Evolutionary conservation across 2,329 filamentous ascomycete species (phyloP).

Genomic region (Trichoderma guizhouense): DNA sequence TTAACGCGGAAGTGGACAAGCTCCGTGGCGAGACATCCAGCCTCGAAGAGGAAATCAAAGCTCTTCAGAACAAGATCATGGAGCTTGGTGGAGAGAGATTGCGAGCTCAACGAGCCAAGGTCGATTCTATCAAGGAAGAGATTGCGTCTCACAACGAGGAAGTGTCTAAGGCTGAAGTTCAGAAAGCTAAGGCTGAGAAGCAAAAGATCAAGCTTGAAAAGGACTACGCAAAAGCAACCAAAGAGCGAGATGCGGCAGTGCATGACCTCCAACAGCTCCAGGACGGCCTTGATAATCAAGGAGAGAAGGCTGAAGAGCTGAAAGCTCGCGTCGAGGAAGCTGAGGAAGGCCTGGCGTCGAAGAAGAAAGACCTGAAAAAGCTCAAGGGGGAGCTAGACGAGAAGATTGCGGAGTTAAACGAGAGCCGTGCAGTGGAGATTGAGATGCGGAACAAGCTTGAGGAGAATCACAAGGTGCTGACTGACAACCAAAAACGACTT

Average conservation of each 20-base stretch:
- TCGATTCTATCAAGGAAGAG: constrained; percentile 83
- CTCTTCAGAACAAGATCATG: constrained; percentile 96
- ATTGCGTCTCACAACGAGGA: constrained; percentile 77
- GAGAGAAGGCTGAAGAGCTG: constrained; percentile 69
- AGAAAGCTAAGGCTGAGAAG: constrained; percentile 91
- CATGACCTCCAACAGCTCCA: constrained; percentile 75
- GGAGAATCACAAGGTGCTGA: constrained; percentile 85
- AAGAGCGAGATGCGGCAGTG: constrained; percentile 70
- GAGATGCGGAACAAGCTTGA: constrained; percentile 99
- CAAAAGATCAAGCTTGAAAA: constrained; percentile 83
- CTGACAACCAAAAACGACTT: constrained; percentile 80
- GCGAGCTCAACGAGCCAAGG: constrained; percentile 82
- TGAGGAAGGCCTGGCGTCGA: constrained; percentile 70
- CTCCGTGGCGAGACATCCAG: constrained; percentile 82
- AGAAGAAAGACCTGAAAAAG: constrained; percentile 74
- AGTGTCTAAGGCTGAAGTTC: constrained; percentile 80
- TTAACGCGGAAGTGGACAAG: constrained; percentile 75
- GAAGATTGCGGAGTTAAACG: constrained; percentile 81
- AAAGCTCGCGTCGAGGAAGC: constrained; percentile 75
- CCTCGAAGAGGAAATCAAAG: constrained; percentile 89
- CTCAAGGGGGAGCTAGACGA: constrained; percentile 85
- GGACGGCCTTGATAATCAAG: constrained; percentile 74
- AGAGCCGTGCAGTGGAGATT: constrained; percentile 84
- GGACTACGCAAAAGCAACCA: constrained; percentile 71
- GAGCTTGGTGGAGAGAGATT: constrained; percentile 93